phyloP scores from a whole-genome alignment of 768 basidiomycete genomes.

The Auricularia sp. region DNA sequence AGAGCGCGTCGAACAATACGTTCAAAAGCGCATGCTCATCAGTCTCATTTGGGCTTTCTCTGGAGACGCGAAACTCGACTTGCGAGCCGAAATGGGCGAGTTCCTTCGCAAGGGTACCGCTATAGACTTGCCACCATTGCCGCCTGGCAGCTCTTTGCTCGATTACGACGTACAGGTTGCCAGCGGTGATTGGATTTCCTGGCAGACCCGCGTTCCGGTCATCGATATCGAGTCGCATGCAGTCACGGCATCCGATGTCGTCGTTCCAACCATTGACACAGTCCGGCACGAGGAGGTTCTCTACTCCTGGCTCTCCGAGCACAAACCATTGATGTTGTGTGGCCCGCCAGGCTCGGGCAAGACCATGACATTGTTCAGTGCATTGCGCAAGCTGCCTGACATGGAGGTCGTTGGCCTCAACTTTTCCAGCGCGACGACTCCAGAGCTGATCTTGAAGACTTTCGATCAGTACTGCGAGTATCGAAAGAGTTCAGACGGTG shows the following conservation, averaged over 20 bases:
- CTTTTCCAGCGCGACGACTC: slow-evolving; percentile 97
- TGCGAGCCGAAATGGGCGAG: slow-evolving; percentile 82
- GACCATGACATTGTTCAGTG: slow-evolving; percentile 99
- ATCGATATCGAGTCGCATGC: slow-evolving; percentile 97
- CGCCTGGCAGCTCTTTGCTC: slow-evolving; percentile 73
- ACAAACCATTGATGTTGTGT: slow-evolving; percentile 95
- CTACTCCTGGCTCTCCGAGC: slow-evolving; percentile 97
- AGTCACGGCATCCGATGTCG: slow-evolving; percentile 91
- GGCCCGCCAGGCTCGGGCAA: slow-evolving; percentile 99
- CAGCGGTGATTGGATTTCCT: slow-evolving; percentile 80
- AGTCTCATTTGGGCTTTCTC: slow-evolving; percentile 97
- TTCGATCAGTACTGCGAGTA: slow-evolving; percentile 99
- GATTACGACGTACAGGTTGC: slow-evolving; percentile 90
- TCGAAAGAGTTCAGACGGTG: slow-evolving; percentile 96
- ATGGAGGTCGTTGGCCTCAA: slow-evolving; percentile 99
- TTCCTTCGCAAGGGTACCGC: slow-evolving; percentile 77
- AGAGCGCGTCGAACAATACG: slow-evolving; percentile 85
- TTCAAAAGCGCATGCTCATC: slow-evolving; percentile 79
- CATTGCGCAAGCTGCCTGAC: slow-evolving; percentile 91
- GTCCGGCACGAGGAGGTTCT: slow-evolving; percentile 97
- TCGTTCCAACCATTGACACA: slow-evolving; percentile 97
- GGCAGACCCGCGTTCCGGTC: slow-evolving; percentile 86
- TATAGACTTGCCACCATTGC: slow-evolving; percentile 76
- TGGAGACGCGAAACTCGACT: slow-evolving; percentile 87
- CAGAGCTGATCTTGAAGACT: slow-evolving; percentile 95